Evolutionary conservation across 1,284 basidiomycete genomes (phyloP).

Genomic region (Marasmius tenuissimus): DNA sequence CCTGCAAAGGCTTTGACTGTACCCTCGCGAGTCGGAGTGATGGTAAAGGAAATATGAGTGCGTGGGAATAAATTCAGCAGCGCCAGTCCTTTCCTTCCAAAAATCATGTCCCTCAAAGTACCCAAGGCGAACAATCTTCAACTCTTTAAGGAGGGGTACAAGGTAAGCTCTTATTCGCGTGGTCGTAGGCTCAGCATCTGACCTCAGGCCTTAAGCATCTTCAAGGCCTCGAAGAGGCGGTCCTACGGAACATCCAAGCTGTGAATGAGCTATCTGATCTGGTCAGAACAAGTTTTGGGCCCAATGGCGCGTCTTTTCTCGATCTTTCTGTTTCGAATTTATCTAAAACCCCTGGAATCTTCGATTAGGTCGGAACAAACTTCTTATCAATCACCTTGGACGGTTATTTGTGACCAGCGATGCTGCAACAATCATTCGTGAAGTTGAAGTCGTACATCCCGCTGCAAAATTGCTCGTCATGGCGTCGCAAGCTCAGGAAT

Average conservation of each 20-base stretch:
- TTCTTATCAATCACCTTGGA: constrained; percentile 95
- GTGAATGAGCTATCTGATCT: constrained; percentile 93
- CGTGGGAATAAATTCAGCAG: background rate
- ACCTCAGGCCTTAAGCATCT: constrained; percentile 55
- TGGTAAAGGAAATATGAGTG: background rate
- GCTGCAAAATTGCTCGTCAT: constrained; percentile 97
- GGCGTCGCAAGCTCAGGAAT: constrained; percentile 96
- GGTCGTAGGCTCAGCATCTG: constrained; percentile 8
- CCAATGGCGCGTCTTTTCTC: constrained; percentile 70
- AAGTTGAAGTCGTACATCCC: constrained; percentile 98
- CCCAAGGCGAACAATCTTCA: constrained; percentile 88
- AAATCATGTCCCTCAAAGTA: constrained; percentile 87
- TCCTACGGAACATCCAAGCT: constrained; percentile 94
- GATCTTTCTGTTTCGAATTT: constrained; percentile 4
- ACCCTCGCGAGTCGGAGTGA: too few species aligned
- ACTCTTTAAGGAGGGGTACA: constrained; percentile 95
- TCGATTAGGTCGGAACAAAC: constrained; percentile 82
- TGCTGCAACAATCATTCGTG: constrained; percentile 97
- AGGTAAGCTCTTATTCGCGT: constrained; percentile 45
- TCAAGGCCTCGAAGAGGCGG: constrained; percentile 91
- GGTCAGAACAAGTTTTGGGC: constrained; percentile 94
- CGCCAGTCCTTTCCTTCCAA: constrained; percentile 10
- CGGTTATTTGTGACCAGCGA: constrained; percentile 97
- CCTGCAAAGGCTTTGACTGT: too few species aligned
- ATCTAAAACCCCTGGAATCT: constrained; percentile 4